A percentile compares a stretch with the other conserved stretches of the same genome.
Evolutionary conservation across 495 filamentous ascomycete species (phyloP).

Genomic region (Articulospora tetracladia): DNA sequence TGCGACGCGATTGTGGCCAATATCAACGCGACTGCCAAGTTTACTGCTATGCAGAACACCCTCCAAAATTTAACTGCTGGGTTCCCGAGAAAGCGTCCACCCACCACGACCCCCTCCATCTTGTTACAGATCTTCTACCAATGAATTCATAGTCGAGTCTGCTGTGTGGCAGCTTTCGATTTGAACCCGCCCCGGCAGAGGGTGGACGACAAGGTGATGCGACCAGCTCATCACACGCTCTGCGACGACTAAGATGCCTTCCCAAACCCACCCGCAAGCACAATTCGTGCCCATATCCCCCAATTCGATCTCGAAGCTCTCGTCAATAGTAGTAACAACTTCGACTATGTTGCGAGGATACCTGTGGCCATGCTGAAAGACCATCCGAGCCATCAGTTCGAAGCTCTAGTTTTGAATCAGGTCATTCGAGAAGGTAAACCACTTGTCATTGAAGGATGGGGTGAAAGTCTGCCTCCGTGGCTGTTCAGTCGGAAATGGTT

Average conservation of each 20-base stretch:
- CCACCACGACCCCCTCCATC: too few relatives aligned
- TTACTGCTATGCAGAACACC: background rate
- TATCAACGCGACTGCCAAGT: background rate
- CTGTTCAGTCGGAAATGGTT: conserved; percentile 83
- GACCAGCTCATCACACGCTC: too few relatives aligned
- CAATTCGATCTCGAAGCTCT: conserved; percentile 68
- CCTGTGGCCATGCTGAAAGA: conserved; percentile 68
- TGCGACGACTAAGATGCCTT: conserved; percentile 51
- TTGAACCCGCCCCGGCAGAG: too few relatives aligned
- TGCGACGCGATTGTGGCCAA: background rate
- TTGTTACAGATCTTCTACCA: too few relatives aligned
- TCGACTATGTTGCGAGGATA: conserved; percentile 75
- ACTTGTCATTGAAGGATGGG: conserved; percentile 84
- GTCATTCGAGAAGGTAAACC: conserved; percentile 83
- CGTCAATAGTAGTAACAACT: conserved; percentile 75
- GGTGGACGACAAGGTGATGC: too few relatives aligned
- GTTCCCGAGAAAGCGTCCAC: too few relatives aligned
- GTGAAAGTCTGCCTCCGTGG: conserved; percentile 56
- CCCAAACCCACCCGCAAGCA: conserved; percentile 59
- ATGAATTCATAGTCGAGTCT: too few relatives aligned
- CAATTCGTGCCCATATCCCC: conserved; percentile 83
- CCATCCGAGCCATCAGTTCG: conserved; percentile 68
- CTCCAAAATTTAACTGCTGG: background rate
- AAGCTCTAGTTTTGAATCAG: conserved; percentile 72
- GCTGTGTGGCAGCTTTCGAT: too few relatives aligned